Percentiles rank a stretch among this genome's conserved stretches.
Conservation (phyloP, 2,329 filamentous ascomycete species). For the Macrophomina phaseolina region DNA sequence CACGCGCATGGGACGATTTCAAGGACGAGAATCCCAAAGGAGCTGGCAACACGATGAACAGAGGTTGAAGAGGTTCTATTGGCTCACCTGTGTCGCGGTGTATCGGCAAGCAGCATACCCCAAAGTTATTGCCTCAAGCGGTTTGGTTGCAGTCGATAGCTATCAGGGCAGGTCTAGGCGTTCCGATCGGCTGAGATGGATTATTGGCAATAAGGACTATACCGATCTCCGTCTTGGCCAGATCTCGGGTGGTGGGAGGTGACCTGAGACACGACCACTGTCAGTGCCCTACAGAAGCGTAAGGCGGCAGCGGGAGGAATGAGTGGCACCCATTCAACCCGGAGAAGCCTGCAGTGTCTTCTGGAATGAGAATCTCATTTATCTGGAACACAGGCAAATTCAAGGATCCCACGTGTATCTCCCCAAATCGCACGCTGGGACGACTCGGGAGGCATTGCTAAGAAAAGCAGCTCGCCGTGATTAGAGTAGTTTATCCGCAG, state of each 20-base stretch:
- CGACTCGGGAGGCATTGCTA: slow-evolving; percentile 11
- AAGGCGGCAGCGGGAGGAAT: neutral
- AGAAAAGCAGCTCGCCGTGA: slow-evolving; percentile 17
- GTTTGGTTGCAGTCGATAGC: slow-evolving; percentile 3
- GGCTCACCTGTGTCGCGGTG: neutral
- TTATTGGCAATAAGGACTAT: neutral
- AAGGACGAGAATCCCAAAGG: slow-evolving; percentile 87
- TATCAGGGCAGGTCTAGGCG: neutral
- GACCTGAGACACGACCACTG: slow-evolving; percentile 10
- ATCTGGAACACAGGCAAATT: slow-evolving; percentile 20
- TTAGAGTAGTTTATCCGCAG: slow-evolving; percentile 11
- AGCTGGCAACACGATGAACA: slow-evolving; percentile 81
- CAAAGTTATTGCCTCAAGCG: slow-evolving; percentile 1
- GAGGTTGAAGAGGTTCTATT: slow-evolving; percentile 53
- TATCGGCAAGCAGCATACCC: neutral
- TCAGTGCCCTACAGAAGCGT: neutral
- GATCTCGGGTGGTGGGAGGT: slow-evolving; percentile 7
- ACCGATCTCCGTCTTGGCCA: slow-evolving; percentile 15
- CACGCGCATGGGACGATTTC: slow-evolving; percentile 93
- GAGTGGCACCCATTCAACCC: slow-evolving; percentile 3
- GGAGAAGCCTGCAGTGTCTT: slow-evolving; percentile 13
- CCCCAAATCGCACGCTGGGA: slow-evolving; percentile 12
- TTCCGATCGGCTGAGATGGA: neutral
- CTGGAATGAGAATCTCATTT: slow-evolving; percentile 19
- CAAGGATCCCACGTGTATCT: slow-evolving; percentile 12